phyloP scores from a whole-genome alignment of 1,284 basidiomycete genomes.

The Cystobasidium sp. region DNA sequence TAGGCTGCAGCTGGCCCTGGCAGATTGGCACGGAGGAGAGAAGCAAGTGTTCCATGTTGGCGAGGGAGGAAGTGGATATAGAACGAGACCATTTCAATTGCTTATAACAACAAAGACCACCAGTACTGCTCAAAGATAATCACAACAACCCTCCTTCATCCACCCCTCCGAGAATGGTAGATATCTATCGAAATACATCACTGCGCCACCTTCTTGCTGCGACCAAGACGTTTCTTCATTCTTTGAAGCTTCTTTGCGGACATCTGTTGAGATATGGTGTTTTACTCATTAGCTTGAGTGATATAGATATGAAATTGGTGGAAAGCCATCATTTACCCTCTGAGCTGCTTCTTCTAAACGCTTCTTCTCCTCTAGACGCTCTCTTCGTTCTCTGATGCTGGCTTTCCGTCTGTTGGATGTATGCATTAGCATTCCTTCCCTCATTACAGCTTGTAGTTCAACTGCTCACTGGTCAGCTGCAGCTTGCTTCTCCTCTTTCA shows the following conservation, averaged over 20 bases:
- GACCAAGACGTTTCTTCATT: slow-evolving; percentile 52
- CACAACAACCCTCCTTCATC: background rate
- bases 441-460: no score
- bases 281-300: background rate
- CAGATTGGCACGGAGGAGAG: slow-evolving; percentile 6
- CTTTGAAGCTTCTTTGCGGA: slow-evolving; percentile 53
- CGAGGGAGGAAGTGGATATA: background rate
- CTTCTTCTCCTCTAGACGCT: slow-evolving; percentile 50
- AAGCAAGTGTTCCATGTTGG: no score
- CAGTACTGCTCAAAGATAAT: background rate
- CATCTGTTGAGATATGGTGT: slow-evolving; percentile 45
- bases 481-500: slow-evolving; percentile 50
- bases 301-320: background rate
- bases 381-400: slow-evolving; percentile 47
- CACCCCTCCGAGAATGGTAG: no score
- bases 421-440: background rate
- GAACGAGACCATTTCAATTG: background rate
- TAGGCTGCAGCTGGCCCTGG: background rate
- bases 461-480: slow-evolving; percentile 47
- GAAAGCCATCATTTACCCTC: slow-evolving; percentile 38
- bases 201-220: slow-evolving; percentile 50
- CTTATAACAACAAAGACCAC: background rate
- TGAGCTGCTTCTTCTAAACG: slow-evolving; percentile 50
- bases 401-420: slow-evolving; percentile 42
- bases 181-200: slow-evolving; percentile 8